Evolutionary conservation across 75 land plant genomes (phyloP).

Genomic region (Larix kaempferi): DNA sequence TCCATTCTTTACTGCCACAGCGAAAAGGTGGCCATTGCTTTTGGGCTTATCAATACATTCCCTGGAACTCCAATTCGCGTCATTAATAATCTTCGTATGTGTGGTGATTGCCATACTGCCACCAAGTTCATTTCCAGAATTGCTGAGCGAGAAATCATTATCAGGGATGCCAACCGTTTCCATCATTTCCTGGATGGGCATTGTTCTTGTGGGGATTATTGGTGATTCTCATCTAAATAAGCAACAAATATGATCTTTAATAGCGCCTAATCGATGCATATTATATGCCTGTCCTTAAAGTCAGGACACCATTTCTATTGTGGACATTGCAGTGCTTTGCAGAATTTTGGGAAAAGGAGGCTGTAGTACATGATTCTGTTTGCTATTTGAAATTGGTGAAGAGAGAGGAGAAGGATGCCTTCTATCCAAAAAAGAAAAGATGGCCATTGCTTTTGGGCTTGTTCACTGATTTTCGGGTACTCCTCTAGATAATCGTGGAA

Average conservation of each 20-base stretch:
- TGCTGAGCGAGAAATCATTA: conserved; percentile 9
- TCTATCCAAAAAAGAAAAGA: too few species aligned
- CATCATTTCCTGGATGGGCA: conserved; percentile 23
- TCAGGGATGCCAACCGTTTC: conserved; percentile 20
- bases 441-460: too few species aligned
- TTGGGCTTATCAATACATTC: conserved; percentile 26
- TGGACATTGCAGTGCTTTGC: neutral
- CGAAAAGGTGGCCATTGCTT: conserved; percentile 31
- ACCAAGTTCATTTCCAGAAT: neutral
- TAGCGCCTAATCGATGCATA: neutral
- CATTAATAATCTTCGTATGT: neutral
- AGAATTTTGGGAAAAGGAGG: neutral
- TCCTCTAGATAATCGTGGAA: too few species aligned
- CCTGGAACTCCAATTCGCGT: neutral
- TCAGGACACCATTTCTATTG: neutral
- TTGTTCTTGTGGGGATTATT: conserved; percentile 13
- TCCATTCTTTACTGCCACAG: conserved; percentile 11
- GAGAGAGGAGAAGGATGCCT: too few species aligned
- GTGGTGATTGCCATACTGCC: conserved; percentile 4
- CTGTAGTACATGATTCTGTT: too few species aligned
- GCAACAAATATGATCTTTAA: neutral
- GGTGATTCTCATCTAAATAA: neutral
- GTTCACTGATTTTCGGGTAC: too few species aligned
- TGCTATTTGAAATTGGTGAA: too few species aligned
- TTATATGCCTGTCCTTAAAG: too few species aligned